Evolutionary conservation across 306 rosid species (phyloP), one percentile per base, ranked within the genome.

Genomic region (Lablab purpureus): DNA sequence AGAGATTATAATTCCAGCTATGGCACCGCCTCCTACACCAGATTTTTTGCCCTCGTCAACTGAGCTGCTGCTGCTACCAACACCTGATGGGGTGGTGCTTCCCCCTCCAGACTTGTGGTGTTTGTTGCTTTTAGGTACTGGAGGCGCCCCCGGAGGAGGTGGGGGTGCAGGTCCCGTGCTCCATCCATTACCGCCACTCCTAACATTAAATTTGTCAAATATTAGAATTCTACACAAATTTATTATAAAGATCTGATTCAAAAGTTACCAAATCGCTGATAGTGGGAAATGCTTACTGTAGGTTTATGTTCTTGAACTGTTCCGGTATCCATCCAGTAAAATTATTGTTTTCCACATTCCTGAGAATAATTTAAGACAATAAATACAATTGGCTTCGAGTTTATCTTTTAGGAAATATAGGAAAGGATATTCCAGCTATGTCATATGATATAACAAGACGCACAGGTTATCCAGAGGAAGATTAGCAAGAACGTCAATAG

Each of bases 301-400:
- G 77, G 79, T 93, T 86, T 66, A 91, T 93, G 80, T 78, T 79
- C 82, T 90, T 84, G 88, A 96, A 84, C 63, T 46, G 87, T 49
- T 87, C 90, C 1, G 99, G 99, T 80, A 96, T 75, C 98, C 97
- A 96, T 68, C 99, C 99, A 0, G 93, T 90, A 79, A 96, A 96
- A 62, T 49, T 84, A 82, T 96, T 96, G 89, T 90, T 93, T 77
- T 90, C 89, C 68, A 96, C 91, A 87, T 91, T 93, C 94, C 99
- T 96, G 84, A 54, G 54, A 89, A 59, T 83, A 84, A 80, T 67
- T 67, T 34, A 74, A 56, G 71, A 80, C 54, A 82, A 59, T 34
- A 75, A 55, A 45, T 74, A 43, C 59, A 66, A 74, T 62, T 47
- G 82, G 73, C 69, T 77, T 47, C 17, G 75, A 59, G 41, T 76